Base-by-base conservation (phyloP, 441 rosid species). In the Metrosideros polymorpha region DNA sequence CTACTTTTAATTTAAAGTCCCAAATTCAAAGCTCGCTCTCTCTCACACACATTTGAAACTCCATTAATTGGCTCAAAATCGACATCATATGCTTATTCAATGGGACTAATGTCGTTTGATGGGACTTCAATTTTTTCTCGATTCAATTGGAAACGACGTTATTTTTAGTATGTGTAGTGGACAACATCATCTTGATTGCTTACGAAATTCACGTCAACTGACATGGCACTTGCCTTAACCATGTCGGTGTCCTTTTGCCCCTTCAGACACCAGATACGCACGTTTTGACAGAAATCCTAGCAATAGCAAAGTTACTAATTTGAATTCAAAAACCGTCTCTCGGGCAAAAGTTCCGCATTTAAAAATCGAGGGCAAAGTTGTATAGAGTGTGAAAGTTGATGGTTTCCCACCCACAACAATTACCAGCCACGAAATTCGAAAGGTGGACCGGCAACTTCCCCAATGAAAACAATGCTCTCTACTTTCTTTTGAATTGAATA, bases 311-410 rank as follows among this genome's bases (percentile, higher is more conserved):
- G 12, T 57, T 6, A 57, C 8, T 57, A 56, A 57, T 57, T 27
- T 7, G 3, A 2, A 57, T n/a, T 0, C n/a, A n/a, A n/a, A 12
- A n/a, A 1, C n/a, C 14, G 8, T 13, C 18, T 57, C 0, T 57
- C 14, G 3, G 13, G 63, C 13, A 57, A n/a, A 13, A 57, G 63
- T 57, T n/a, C n/a, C 9, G 4, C 18, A 13, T n/a, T 13, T 57
- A 57, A 57, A 57, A 57, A 57, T n/a, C 4, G 0, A n/a, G 32
- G 32, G 18, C 27, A 57, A 57, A 12, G 10, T n/a, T n/a, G 6
- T 13, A 57, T 17, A 4, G 24, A 17, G 12, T 4, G 42, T 9
- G 42, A 17, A 61, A 61, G 39, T 61, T 17, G 42, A 9, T 30
- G 42, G 24, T 24, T 61, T 17, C 15, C 12, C 53, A 6, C 53